Conservation (phyloP, 768 basidiomycete species). For the Suillus plorans region DNA sequence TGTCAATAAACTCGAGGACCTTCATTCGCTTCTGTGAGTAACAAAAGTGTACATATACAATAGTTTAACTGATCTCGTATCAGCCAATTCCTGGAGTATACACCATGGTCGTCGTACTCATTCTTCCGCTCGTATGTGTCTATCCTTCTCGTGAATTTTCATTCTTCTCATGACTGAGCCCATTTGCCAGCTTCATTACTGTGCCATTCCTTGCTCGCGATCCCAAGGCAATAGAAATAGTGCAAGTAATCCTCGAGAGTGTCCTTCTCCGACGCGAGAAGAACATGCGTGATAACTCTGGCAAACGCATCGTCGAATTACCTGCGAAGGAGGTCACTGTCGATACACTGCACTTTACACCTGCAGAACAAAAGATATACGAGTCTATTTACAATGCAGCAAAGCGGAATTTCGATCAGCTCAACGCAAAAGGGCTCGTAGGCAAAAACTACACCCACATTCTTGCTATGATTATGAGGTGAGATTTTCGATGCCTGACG, state of each 20-base stretch:
- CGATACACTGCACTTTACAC: constrained; percentile 78
- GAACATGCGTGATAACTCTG: constrained; percentile 84
- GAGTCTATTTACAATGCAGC: constrained; percentile 80
- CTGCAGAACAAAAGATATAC: constrained; percentile 83
- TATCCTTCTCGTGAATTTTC: background rate
- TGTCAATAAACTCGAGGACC: constrained; percentile 89
- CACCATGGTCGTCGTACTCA: constrained; percentile 77
- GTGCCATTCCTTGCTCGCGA: constrained; percentile 90
- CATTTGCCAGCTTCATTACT: constrained; percentile 70
- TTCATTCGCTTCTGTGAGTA: constrained; percentile 76
- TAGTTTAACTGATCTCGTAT: background rate
- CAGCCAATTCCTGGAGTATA: constrained; percentile 77
- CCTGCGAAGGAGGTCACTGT: constrained; percentile 80
- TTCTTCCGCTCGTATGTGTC: constrained; percentile 84
- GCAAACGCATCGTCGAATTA: constrained; percentile 84
- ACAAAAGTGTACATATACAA: background rate
- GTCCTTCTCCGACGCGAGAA: constrained; percentile 89
- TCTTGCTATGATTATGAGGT: constrained; percentile 95
- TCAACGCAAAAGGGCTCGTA: constrained; percentile 76
- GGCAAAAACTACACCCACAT: constrained; percentile 85
- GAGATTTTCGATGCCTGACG: constrained; percentile 18
- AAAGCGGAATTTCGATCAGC: constrained; percentile 76
- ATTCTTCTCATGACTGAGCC: constrained; percentile 5
- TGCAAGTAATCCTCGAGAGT: constrained; percentile 91
- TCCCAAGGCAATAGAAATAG: constrained; percentile 90